Evolutionary conservation across 345 rosid genomes (phyloP).

Genomic region (Diplotaxis tenuifolia): DNA sequence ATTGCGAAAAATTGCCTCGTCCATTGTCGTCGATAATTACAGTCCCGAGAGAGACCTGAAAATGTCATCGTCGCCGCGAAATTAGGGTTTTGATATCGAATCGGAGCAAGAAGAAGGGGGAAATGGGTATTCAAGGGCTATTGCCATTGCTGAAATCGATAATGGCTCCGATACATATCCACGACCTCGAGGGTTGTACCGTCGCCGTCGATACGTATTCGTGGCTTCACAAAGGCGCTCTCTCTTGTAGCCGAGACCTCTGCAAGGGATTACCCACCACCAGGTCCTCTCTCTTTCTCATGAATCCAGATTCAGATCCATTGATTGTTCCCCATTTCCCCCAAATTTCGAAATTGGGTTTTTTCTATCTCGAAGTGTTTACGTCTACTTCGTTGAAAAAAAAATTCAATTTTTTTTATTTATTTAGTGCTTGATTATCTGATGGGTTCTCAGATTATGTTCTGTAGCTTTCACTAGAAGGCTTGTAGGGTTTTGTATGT

Average conservation of each 20-base stretch:
- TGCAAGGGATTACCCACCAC: conserved; percentile 41
- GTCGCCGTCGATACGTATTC: conserved; percentile 96
- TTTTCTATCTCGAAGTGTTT: background rate
- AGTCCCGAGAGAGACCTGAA: background rate
- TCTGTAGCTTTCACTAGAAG: background rate
- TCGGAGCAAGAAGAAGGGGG: background rate
- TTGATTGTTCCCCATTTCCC: background rate
- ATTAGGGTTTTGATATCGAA: conserved; percentile 21
- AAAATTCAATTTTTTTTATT: background rate
- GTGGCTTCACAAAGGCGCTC: conserved; percentile 63
- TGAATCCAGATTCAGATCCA: conserved; percentile 7
- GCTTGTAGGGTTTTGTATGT: background rate
- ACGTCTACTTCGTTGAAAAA: background rate
- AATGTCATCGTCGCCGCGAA: conserved; percentile 3
- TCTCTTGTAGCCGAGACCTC: conserved; percentile 42
- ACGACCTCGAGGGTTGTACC: conserved; percentile 66
- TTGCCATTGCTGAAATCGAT: conserved; percentile 82
- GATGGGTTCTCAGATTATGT: background rate
- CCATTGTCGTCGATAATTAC: background rate
- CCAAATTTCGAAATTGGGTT: conserved; percentile 14
- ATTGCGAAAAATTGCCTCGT: background rate
- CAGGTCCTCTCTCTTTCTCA: conserved; percentile 21
- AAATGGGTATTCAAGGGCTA: conserved; percentile 63
- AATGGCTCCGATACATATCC: conserved; percentile 70
- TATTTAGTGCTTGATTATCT: background rate